phyloP scores from a whole-genome alignment of 2,329 filamentous ascomycete species.

The Tothia fuscella region DNA sequence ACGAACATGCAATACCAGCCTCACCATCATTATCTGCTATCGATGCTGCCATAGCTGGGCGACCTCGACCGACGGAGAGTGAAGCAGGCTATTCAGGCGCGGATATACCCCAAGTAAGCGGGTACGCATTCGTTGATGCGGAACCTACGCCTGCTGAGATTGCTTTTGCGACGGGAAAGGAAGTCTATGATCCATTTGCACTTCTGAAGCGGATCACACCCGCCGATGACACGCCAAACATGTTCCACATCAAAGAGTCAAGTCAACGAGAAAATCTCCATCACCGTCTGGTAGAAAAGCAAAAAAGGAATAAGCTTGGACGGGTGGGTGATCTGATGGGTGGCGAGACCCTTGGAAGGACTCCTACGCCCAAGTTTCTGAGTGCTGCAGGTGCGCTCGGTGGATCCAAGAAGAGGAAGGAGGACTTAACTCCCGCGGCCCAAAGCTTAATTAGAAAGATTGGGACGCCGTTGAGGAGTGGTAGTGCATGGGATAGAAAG shows the following conservation, averaged over 20 bases:
- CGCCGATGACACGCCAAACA: conserved; percentile 2
- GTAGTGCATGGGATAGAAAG: too few species aligned
- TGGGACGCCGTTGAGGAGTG: conserved; percentile 23
- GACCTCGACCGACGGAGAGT: conserved; percentile 38
- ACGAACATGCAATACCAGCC: conserved; percentile 41
- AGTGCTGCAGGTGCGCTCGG: conserved; percentile 26
- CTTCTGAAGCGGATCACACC: conserved; percentile 2
- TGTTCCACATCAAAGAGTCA: conserved; percentile 7
- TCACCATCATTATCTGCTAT: conserved; percentile 80
- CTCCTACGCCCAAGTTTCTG: conserved; percentile 58
- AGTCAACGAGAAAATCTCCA: conserved; percentile 24
- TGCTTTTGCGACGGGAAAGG: conserved; percentile 1
- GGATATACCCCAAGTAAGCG: conserved; percentile 9
- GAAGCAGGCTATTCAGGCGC: conserved; percentile 9
- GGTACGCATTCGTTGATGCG: conserved; percentile 11
- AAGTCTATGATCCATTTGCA: not conserved
- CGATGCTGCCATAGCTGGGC: conserved; percentile 70
- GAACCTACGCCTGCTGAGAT: conserved; percentile 9
- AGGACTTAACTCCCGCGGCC: conserved; percentile 59
- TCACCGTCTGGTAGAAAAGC: conserved; percentile 74
- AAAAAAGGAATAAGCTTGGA: conserved; percentile 58
- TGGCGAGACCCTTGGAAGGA: conserved; percentile 35
- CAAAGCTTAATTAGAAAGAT: conserved; percentile 56
- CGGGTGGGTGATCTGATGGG: conserved; percentile 15
- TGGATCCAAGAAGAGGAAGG: conserved; percentile 41